A percentile compares a stretch with the other conserved stretches of the same genome.
phyloP scores from a whole-genome alignment of 345 rosid species.

The Syzygium aromaticum region DNA sequence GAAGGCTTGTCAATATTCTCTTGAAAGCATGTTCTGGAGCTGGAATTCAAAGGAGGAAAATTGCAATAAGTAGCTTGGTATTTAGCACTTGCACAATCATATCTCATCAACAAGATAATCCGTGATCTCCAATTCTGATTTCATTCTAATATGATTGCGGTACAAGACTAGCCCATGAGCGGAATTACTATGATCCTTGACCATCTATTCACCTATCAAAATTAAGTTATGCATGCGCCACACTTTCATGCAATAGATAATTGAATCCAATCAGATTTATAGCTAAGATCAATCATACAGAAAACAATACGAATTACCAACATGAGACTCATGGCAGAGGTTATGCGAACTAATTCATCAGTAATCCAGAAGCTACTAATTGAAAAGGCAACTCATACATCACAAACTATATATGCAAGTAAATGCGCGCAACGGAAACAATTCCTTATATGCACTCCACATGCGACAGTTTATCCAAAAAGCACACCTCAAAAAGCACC shows the following conservation, averaged over 20 bases:
- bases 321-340: background rate
- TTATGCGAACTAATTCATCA: background rate
- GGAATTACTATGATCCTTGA: background rate
- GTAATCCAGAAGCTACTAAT: background rate
- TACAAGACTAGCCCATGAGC: background rate
- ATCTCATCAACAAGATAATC: background rate
- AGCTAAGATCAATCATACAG: background rate
- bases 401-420: background rate
- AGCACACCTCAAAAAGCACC: background rate
- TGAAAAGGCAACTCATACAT: background rate
- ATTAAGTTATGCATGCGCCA: background rate
- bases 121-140: background rate
- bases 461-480: background rate
- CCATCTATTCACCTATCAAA: background rate
- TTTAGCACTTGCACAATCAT: background rate
- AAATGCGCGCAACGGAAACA: background rate
- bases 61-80: background rate
- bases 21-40: conserved; percentile 73
- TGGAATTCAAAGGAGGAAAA: conserved; percentile 2
- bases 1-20: conserved; percentile 52
- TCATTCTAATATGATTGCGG: background rate
- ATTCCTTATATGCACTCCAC: background rate
- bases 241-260: background rate
- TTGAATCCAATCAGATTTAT: background rate
- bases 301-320: background rate